Percentiles rank a stretch among this genome's conserved stretches.
phyloP scores from a whole-genome alignment of 805 yeast species.

The Nakazawaea wickerhamii region DNA sequence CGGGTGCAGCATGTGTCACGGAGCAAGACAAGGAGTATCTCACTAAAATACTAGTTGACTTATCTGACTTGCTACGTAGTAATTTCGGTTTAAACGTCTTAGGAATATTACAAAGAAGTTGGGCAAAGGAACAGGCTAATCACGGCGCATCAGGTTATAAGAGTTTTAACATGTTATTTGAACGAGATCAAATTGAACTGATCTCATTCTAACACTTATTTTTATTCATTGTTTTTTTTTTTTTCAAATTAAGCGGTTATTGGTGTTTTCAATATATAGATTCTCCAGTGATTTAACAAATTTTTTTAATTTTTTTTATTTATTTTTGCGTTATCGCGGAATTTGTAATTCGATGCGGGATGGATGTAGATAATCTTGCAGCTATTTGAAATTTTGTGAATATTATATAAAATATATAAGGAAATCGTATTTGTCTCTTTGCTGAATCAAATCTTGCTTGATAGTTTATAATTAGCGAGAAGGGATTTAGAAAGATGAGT shows the following conservation, averaged over 20 bases:
- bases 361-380: not conserved
- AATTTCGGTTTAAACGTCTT: slow-evolving; percentile 12
- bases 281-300: too few species aligned
- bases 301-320: too few species aligned
- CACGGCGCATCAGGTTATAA: slow-evolving; percentile 4
- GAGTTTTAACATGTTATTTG: slow-evolving; percentile 11
- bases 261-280: too few species aligned
- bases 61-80: slow-evolving; percentile 10
- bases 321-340: slow-evolving; percentile 1
- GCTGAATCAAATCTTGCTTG: too few species aligned
- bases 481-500: slow-evolving; percentile 2
- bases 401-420: too few species aligned
- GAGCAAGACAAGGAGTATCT: slow-evolving; percentile 1
- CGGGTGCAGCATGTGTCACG: slow-evolving; percentile 6
- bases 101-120: slow-evolving; percentile 11
- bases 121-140: slow-evolving; percentile 5
- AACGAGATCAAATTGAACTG: slow-evolving; percentile 6
- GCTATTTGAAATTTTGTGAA: too few species aligned
- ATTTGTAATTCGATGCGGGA: not conserved
- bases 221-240: not conserved
- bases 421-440: too few species aligned
- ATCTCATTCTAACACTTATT: slow-evolving; percentile 3
- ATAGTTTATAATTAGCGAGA: too few species aligned
- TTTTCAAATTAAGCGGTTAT: too few species aligned
- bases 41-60: slow-evolving; percentile 5